phyloP scores from a whole-genome alignment of 306 rosid species.

The Rosa rugosa region DNA sequence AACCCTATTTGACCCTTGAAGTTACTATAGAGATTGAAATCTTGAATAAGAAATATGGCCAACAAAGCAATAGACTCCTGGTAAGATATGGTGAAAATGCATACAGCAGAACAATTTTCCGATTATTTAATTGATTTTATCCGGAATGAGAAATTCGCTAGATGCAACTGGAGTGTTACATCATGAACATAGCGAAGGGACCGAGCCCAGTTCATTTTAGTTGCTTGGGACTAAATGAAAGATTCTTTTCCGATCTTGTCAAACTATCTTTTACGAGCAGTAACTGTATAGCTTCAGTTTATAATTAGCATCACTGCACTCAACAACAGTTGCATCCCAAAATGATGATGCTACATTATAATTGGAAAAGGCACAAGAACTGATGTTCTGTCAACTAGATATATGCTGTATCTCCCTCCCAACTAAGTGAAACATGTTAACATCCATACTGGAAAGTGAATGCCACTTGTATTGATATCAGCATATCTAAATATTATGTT shows the following conservation, averaged over 20 bases:
- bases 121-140: background rate
- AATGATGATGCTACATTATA: background rate
- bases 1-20: background rate
- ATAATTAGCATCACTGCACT: background rate
- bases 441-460: background rate
- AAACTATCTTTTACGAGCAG: background rate
- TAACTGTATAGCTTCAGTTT: background rate
- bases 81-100: background rate
- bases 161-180: background rate
- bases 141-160: background rate
- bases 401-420: background rate
- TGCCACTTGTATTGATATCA: background rate
- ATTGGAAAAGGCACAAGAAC: background rate
- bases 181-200: background rate
- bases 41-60: background rate
- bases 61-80: background rate
- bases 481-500: background rate
- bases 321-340: background rate
- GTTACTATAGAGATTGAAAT: background rate
- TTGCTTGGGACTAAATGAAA: background rate
- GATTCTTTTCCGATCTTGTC: background rate
- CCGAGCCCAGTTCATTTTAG: background rate
- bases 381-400: background rate
- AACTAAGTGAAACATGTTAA: background rate
- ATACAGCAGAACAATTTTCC: background rate